These are phyloP conservation scores for Clitopilus passeckerianus DNA, from an alignment of 768 basidiomycete species.

Conservation along the genomic window DNA sequence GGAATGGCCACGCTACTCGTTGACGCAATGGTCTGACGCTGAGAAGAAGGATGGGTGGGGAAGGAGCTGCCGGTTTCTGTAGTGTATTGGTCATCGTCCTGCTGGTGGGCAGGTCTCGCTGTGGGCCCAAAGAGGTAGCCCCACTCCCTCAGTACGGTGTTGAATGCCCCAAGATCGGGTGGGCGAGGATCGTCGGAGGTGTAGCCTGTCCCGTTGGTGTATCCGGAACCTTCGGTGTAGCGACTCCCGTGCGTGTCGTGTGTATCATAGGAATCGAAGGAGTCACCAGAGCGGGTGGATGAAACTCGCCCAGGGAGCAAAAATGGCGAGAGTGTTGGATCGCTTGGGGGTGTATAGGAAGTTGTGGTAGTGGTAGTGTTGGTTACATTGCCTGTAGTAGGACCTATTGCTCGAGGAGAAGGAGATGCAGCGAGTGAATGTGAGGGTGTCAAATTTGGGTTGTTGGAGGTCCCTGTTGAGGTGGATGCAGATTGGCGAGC, in stretches of 20 bases:
- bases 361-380: neutral
- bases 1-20: conserved; percentile 23
- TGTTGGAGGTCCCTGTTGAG: neutral
- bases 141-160: conserved; percentile 63
- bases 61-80: conserved; percentile 5
- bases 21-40: conserved; percentile 1
- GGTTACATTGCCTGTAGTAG: neutral
- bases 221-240: neutral
- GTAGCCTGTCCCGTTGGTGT: conserved; percentile 26
- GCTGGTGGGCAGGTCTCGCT: conserved; percentile 21
- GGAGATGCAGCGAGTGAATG: neutral
- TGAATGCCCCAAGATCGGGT: conserved; percentile 73
- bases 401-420: neutral
- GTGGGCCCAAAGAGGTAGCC: conserved; percentile 47
- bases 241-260: neutral
- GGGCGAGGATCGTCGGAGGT: conserved; percentile 49
- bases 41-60: neutral
- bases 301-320: neutral
- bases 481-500: neutral
- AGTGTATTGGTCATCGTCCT: conserved; percentile 4
- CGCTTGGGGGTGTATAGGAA: neutral
- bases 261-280: neutral
- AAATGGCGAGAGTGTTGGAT: neutral
- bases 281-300: neutral
- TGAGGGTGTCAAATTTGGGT: neutral